Conservation (phyloP, 257 asterid species). For the Nicotiana sylvestris region DNA sequence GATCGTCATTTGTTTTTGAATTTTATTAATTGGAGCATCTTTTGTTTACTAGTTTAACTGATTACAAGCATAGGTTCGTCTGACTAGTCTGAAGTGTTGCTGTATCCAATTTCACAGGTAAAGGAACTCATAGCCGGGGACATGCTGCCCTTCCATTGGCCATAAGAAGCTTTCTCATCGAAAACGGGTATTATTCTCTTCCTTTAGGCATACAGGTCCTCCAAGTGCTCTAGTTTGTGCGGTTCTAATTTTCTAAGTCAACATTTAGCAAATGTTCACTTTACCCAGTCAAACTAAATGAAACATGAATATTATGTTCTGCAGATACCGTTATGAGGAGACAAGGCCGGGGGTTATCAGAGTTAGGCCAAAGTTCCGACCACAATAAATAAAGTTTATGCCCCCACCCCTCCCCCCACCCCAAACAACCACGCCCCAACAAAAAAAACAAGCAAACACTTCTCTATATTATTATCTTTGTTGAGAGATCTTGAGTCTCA, state of each 20-base stretch:
- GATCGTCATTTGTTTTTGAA: neutral
- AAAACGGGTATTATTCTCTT: constrained; percentile 41
- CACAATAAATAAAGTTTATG: neutral
- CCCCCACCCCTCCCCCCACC: too few species aligned
- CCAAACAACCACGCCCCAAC: too few species aligned
- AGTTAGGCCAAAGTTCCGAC: constrained; percentile 56
- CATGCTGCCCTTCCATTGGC: constrained; percentile 76
- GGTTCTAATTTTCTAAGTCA: neutral
- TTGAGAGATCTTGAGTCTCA: too few species aligned
- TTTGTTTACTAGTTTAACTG: neutral
- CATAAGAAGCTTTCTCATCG: constrained; percentile 61
- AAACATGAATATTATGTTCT: neutral
- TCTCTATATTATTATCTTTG: too few species aligned
- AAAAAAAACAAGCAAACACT: too few species aligned
- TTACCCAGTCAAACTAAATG: neutral
- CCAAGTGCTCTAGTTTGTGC: neutral
- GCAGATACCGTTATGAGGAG: constrained; percentile 70
- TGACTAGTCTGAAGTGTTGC: neutral
- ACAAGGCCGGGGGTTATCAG: constrained; percentile 62
- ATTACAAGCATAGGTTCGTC: neutral
- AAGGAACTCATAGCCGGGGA: constrained; percentile 81
- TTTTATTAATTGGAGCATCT: neutral
- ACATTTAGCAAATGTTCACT: neutral
- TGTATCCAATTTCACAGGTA: constrained; percentile 42
- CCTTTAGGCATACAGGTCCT: neutral